Percentiles rank a stretch among this genome's conserved stretches.
Evolutionary conservation across 495 filamentous ascomycete genomes (phyloP).

Genomic region (Talaromyces proteolyticus): DNA sequence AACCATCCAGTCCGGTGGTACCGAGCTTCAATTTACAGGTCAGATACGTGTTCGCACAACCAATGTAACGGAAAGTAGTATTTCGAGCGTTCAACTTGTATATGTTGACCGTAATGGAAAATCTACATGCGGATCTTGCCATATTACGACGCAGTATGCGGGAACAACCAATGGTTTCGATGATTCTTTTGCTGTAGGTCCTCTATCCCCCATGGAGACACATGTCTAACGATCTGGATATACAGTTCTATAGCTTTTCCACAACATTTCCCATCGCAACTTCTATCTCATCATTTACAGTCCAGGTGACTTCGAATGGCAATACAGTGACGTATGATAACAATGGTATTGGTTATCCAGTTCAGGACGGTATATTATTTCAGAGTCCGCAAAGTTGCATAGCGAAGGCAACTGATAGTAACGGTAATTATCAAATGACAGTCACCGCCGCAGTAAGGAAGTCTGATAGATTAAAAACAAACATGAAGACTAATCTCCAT

Average conservation of each 20-base stretch:
- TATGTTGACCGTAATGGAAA: slow-evolving; percentile 27
- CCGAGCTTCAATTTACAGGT: slow-evolving; percentile 25
- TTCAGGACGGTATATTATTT: slow-evolving; percentile 28
- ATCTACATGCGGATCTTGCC: slow-evolving; percentile 26
- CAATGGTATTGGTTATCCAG: slow-evolving; percentile 26
- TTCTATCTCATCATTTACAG: slow-evolving; percentile 33
- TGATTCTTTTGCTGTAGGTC: slow-evolving; percentile 48
- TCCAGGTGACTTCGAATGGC: slow-evolving; percentile 18
- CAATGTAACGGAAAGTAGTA: slow-evolving; percentile 11
- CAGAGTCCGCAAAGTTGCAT: slow-evolving; percentile 32
- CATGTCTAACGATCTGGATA: neutral
- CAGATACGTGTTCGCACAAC: slow-evolving; percentile 35
- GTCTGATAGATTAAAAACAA: neutral
- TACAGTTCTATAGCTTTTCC: slow-evolving; percentile 32
- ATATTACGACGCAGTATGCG: slow-evolving; percentile 33
- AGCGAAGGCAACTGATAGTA: slow-evolving; percentile 7
- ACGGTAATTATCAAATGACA: slow-evolving; percentile 16
- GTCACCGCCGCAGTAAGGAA: slow-evolving; percentile 27
- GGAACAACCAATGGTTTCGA: slow-evolving; percentile 51
- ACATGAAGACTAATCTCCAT: slow-evolving; percentile 11
- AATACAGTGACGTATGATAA: slow-evolving; percentile 23
- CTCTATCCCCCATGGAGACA: neutral
- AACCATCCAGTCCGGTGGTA: slow-evolving; percentile 23
- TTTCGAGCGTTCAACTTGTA: slow-evolving; percentile 24
- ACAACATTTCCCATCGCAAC: slow-evolving; percentile 16